Conservation (phyloP, 1,284 basidiomycete species). For the Ustilago tritici region DNA sequence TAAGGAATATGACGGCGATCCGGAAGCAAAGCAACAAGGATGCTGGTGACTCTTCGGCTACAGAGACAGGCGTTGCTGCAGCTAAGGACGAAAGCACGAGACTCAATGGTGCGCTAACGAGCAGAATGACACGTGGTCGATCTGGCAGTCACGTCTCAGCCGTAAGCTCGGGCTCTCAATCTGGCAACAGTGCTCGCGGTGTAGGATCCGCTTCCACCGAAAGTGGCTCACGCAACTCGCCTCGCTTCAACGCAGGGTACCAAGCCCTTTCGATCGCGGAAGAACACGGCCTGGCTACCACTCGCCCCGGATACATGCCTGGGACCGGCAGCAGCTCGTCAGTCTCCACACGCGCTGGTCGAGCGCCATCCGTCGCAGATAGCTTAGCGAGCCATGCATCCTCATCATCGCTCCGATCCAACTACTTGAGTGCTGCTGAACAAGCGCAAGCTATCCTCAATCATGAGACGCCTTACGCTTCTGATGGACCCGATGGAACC, state of each 20-base stretch:
- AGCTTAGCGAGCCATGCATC: conserved; percentile 39
- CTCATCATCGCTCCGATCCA: conserved; percentile 45
- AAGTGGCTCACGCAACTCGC: conserved; percentile 23
- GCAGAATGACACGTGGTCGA: conserved; percentile 31
- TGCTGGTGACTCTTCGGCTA: conserved; percentile 6
- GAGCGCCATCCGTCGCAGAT: conserved; percentile 28
- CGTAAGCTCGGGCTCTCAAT: conserved; percentile 40
- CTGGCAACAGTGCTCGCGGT: conserved; percentile 32
- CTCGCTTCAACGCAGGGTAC: conserved; percentile 29
- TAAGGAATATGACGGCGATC: conserved; percentile 36
- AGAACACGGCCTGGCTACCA: conserved; percentile 26
- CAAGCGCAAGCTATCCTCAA: conserved; percentile 56
- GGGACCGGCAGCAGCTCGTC: conserved; percentile 11
- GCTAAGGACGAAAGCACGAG: conserved; percentile 6
- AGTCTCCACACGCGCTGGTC: conserved; percentile 15
- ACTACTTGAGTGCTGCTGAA: conserved; percentile 48
- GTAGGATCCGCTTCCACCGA: conserved; percentile 10
- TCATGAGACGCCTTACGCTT: conserved; percentile 33
- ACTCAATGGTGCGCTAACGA: background rate
- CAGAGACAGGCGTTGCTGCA: conserved; percentile 3
- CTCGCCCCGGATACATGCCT: background rate
- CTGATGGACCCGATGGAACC: conserved; percentile 40
- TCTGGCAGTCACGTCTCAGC: conserved; percentile 51
- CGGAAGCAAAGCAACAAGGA: conserved; percentile 26
- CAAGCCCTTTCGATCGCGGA: conserved; percentile 48